A percentile compares a stretch with the other conserved stretches of the same genome.
These are phyloP conservation scores for Sinapis alba DNA, from an alignment of 441 rosid genomes.

Conservation along the genomic window DNA sequence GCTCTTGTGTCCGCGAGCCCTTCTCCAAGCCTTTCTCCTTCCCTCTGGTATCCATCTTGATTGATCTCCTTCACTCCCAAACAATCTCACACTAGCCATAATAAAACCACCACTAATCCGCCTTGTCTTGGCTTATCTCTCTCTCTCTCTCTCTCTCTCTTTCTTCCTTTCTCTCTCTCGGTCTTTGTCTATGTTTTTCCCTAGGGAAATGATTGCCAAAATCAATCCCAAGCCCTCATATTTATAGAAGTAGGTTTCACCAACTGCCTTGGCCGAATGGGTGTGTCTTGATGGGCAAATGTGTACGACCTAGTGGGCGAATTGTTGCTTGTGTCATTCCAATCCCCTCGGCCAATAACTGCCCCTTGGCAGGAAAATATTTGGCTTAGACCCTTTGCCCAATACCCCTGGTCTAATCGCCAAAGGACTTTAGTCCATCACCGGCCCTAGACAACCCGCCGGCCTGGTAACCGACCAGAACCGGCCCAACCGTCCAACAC, in stretches of 20 bases:
- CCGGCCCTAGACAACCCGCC: too few relatives aligned
- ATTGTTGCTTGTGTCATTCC: background rate
- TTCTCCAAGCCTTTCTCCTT: background rate
- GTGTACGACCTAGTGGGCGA: too few relatives aligned
- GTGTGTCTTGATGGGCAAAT: background rate
- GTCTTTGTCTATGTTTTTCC: background rate
- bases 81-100: background rate
- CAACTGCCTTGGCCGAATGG: background rate
- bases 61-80: background rate
- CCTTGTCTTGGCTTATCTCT: background rate
- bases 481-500: background rate
- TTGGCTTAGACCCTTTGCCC: background rate
- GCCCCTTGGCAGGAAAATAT: background rate
- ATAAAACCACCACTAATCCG: background rate
- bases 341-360: background rate
- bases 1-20: background rate
- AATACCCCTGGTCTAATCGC: too few relatives aligned
- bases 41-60: background rate
- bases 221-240: background rate
- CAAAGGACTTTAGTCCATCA: background rate
- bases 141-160: background rate
- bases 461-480: background rate
- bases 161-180: background rate
- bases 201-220: background rate
- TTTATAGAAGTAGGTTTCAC: background rate